Evolutionary conservation across 2,329 filamentous ascomycete genomes (phyloP).

Genomic region (Trichophyton equinum): DNA sequence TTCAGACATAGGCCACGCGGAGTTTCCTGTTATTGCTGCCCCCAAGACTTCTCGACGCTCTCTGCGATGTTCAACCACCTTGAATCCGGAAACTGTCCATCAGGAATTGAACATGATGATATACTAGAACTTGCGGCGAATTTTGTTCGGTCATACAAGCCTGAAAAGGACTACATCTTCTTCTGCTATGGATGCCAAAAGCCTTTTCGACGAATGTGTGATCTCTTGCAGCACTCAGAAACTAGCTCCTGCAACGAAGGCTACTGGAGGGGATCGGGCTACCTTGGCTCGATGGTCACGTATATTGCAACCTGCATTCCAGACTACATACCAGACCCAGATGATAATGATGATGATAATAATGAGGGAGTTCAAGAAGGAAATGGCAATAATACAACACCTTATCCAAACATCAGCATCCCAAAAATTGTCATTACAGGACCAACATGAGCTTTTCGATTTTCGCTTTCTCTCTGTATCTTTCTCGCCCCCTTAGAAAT

Average conservation of each 20-base stretch:
- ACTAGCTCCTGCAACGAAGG: constrained; percentile 12
- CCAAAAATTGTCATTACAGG: background rate
- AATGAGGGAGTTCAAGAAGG: background rate
- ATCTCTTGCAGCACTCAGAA: constrained; percentile 17
- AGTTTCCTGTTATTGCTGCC: constrained; percentile 14
- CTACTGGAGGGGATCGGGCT: constrained; percentile 11
- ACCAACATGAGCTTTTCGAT: background rate
- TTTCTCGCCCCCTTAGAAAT: too few relatives aligned
- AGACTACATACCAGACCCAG: background rate
- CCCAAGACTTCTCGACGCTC: constrained; percentile 11
- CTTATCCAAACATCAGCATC: background rate
- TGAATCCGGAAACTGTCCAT: constrained; percentile 15
- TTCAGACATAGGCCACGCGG: constrained; percentile 13
- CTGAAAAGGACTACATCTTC: constrained; percentile 9
- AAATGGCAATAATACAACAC: background rate
- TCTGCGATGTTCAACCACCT: constrained; percentile 17
- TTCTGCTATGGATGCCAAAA: constrained; percentile 12
- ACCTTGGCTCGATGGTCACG: constrained; percentile 10
- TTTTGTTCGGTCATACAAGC: constrained; percentile 1
- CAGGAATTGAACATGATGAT: constrained; percentile 11
- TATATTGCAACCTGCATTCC: constrained; percentile 10
- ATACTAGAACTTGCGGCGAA: constrained; percentile 10
- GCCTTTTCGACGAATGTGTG: constrained; percentile 13
- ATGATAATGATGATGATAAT: background rate
- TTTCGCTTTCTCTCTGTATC: background rate